Evolutionary conservation across 2,329 filamentous ascomycete species (phyloP).

Genomic region (Bisporella sp.): DNA sequence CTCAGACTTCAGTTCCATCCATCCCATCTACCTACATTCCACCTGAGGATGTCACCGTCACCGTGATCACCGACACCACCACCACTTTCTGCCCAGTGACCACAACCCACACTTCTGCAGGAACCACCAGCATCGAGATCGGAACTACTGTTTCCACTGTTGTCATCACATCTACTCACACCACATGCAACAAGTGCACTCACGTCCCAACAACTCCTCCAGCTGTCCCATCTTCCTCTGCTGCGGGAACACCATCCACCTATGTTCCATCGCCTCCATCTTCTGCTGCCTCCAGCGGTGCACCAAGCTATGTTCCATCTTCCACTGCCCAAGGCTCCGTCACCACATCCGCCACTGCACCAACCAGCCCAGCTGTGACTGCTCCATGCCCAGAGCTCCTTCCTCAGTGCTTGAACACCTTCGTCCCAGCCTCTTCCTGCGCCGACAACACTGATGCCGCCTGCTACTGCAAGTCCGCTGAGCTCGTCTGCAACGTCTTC

Average conservation of each 20-base stretch:
- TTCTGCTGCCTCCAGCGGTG: constrained; percentile 1
- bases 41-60: constrained; percentile 18
- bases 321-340: constrained; percentile 25
- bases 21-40: constrained; percentile 30
- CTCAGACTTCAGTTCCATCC: constrained; percentile 2
- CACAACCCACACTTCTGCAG: constrained; percentile 12
- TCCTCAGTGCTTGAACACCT: constrained; percentile 87
- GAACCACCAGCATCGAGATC: constrained; percentile 15
- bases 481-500: constrained; percentile 75
- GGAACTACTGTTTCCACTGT: constrained; percentile 27
- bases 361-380: constrained; percentile 33
- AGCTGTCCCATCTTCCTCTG: constrained; percentile 19
- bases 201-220: constrained; percentile 19
- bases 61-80: constrained; percentile 15
- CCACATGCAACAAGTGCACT: constrained; percentile 24
- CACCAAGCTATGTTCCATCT: constrained; percentile 4
- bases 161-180: constrained; percentile 25
- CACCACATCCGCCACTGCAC: constrained; percentile 4
- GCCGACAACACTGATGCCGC: constrained; percentile 71
- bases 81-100: constrained; percentile 27
- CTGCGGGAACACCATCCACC: constrained; percentile 12
- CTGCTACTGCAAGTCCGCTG: constrained; percentile 80
- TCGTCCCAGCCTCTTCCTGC: constrained; percentile 66
- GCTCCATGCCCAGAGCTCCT: constrained; percentile 55
- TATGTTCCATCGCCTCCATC: constrained; percentile 24